Percentiles rank a stretch among this genome's conserved stretches.
Conservation (phyloP, 192 early-diverging fungal genomes). For the Gigaspora rosea region DNA sequence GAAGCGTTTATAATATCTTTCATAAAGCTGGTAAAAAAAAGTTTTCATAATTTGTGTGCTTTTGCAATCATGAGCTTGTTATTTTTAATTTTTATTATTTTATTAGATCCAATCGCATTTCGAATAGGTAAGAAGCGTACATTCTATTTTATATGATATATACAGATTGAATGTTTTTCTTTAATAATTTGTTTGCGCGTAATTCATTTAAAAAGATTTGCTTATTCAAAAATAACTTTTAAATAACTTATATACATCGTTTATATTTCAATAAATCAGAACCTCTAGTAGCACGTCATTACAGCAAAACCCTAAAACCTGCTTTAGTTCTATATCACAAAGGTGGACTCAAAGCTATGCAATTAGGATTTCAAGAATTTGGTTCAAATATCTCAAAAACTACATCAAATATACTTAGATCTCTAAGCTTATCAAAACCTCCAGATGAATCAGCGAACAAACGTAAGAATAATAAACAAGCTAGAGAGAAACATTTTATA, state of each 20-base stretch:
- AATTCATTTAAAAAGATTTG: neutral
- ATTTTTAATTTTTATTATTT: too few relatives aligned
- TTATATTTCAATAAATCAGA: slow-evolving; percentile 43
- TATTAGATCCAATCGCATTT: neutral
- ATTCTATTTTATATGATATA: too few relatives aligned
- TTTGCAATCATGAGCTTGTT: neutral
- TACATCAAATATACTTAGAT: slow-evolving; percentile 62
- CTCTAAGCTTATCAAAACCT: slow-evolving; percentile 12
- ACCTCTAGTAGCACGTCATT: slow-evolving; percentile 63
- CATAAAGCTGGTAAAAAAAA: slow-evolving; percentile 46
- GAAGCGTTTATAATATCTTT: slow-evolving; percentile 82
- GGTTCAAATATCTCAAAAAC: slow-evolving; percentile 63
- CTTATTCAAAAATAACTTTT: neutral
- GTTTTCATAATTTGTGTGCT: neutral
- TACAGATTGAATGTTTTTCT: too few relatives aligned
- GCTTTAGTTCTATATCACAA: slow-evolving; percentile 77
- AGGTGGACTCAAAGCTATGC: slow-evolving; percentile 71
- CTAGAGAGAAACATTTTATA: too few relatives aligned
- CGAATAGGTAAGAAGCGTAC: too few relatives aligned
- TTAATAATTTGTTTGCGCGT: too few relatives aligned
- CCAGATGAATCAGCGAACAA: slow-evolving; percentile 43
- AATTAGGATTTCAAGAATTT: slow-evolving; percentile 70
- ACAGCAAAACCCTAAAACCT: slow-evolving; percentile 61
- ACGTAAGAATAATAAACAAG: too few relatives aligned
- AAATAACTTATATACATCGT: neutral